Evolutionary conservation across 2,329 filamentous ascomycete species (phyloP).

Genomic region (Phaeosphaeria sp.): DNA sequence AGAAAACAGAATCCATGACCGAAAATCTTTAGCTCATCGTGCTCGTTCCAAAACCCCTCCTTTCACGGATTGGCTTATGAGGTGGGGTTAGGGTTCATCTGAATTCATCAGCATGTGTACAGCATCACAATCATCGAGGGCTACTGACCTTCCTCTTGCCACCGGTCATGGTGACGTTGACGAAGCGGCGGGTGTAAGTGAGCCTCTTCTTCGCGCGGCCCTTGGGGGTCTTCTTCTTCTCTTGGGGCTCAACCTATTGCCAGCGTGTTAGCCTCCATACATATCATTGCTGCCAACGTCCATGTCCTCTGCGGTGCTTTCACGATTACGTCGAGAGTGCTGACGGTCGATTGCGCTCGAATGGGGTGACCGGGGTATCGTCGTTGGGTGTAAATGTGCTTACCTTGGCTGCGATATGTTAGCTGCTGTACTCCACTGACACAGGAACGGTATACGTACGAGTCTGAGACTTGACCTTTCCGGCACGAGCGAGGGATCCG

Average conservation of each 20-base stretch:
- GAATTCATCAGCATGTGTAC: slow-evolving; percentile 17
- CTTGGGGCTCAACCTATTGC: slow-evolving; percentile 79
- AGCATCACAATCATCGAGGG: slow-evolving; percentile 1
- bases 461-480: slow-evolving; percentile 84
- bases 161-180: slow-evolving; percentile 96
- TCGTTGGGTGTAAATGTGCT: slow-evolving; percentile 11
- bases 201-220: slow-evolving; percentile 97
- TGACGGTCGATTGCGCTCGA: neutral
- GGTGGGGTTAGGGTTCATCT: slow-evolving; percentile 90
- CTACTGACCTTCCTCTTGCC: slow-evolving; percentile 93
- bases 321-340: neutral
- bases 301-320: neutral
- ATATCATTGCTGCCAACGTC: neutral
- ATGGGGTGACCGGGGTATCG: neutral
- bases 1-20: slow-evolving; percentile 46
- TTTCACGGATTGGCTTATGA: slow-evolving; percentile 57
- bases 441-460: slow-evolving; percentile 24
- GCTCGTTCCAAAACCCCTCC: slow-evolving; percentile 36
- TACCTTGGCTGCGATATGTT: slow-evolving; percentile 36
- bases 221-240: slow-evolving; percentile 98
- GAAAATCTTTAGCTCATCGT: slow-evolving; percentile 41
- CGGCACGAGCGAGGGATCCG: slow-evolving; percentile 93
- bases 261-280: slow-evolving; percentile 29
- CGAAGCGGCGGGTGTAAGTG: slow-evolving; percentile 95
- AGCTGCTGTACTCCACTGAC: slow-evolving; percentile 12